Base-by-base conservation (phyloP, 371 early-diverging fungal genomes). In the Coemansia sp. region DNA sequence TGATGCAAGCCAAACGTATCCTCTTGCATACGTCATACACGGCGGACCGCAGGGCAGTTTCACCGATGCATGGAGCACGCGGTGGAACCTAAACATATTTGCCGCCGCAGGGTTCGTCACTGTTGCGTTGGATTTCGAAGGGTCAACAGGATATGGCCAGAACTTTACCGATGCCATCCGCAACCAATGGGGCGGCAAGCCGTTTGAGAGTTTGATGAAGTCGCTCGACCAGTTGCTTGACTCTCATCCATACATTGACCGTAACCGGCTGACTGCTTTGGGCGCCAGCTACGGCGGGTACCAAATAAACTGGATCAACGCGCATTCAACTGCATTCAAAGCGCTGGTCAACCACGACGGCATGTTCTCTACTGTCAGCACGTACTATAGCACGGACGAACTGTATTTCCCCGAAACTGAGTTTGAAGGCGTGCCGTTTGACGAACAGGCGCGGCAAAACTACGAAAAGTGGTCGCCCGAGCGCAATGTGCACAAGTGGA, bases 241-340 rank as follows among this genome's bases (percentile, higher is more conserved):
- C 6, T 72, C 73, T 15, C 86, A 86, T 66, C 53, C 76, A 4
- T 90, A 84, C 63, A 80, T 92, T 29, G 92, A 93, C 71, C 17
- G 67, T 3, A 56, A 71, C 3, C 84, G 90, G 8, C 66, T 91
- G 21, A 84, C 83, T 36, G 94, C 85, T n/a, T 73, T 92, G 57
- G 94, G 94, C 24, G 94, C 87, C 0, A 87, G 88, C 1, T 92
- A 90, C 78, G 94, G 94, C 62, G 94, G 92, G 0, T 92, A 85
- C 70, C 89, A 91, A 90, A 84, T 87, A 65, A 92, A 92, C 73
- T 89, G 89, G 89, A 67, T 87, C 68, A 87, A 87, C 63, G 85
- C 82, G 41, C 85, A 87, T 61, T 84, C 85, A 8, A 67, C 88
- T 11, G 86, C 88, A 12, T 93, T 93, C 78, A 75, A 81, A 44